Percentiles rank a stretch among this genome's conserved stretches.
Conservation (phyloP, 768 basidiomycete species). For the Leccinum boreale region DNA sequence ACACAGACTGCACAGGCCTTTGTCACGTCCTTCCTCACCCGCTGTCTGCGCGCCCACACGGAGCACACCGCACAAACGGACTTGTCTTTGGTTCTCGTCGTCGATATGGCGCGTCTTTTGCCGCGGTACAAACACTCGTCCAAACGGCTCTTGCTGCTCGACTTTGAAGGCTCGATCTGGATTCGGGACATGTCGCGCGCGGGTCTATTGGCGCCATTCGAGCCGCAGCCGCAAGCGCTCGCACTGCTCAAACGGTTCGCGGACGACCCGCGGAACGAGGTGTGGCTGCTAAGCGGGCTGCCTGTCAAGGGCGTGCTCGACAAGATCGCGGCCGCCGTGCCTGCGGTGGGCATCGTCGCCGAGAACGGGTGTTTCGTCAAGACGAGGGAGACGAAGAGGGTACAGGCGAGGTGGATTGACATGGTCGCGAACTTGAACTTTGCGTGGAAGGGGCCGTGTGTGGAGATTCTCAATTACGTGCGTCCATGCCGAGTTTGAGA, state of each 20-base stretch:
- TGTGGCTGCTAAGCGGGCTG: slow-evolving; percentile 81
- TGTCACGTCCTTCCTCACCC: slow-evolving; percentile 72
- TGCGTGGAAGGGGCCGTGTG: slow-evolving; percentile 75
- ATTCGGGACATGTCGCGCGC: slow-evolving; percentile 49
- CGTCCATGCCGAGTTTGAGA: slow-evolving; percentile 26
- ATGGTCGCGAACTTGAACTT: slow-evolving; percentile 78
- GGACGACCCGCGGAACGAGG: slow-evolving; percentile 66
- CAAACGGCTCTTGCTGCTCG: slow-evolving; percentile 66
- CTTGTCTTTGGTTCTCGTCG: slow-evolving; percentile 34
- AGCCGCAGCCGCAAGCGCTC: slow-evolving; percentile 39
- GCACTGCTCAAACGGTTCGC: slow-evolving; percentile 54
- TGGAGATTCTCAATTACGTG: slow-evolving; percentile 84
- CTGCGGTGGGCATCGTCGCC: slow-evolving; percentile 76
- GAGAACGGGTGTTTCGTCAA: slow-evolving; percentile 89
- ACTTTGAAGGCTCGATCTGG: slow-evolving; percentile 84
- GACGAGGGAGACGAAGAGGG: slow-evolving; percentile 37
- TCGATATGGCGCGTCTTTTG: slow-evolving; percentile 51
- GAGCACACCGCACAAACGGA: slow-evolving; percentile 49
- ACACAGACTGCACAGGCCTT: slow-evolving; percentile 87
- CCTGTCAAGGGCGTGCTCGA: slow-evolving; percentile 62
- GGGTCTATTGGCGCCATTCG: slow-evolving; percentile 41
- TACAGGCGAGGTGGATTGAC: slow-evolving; percentile 59
- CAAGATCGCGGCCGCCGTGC: slow-evolving; percentile 54
- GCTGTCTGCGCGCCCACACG: slow-evolving; percentile 67
- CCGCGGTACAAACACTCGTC: slow-evolving; percentile 65